Conservation (phyloP, 441 rosid species). For the Omphalea diandra region DNA sequence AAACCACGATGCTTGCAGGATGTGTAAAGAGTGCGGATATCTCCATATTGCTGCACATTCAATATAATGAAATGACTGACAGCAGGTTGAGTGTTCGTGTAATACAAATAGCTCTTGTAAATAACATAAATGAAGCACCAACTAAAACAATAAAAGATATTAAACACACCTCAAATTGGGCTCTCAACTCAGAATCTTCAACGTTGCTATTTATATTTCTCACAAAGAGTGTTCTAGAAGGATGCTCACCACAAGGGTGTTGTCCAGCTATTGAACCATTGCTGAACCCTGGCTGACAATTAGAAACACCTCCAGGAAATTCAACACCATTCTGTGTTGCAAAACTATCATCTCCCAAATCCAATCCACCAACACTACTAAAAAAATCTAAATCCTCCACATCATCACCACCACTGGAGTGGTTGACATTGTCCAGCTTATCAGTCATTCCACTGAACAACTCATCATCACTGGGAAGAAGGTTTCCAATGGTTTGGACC, state of each 20-base stretch:
- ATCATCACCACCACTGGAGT: constrained; percentile 40
- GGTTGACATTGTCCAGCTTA: constrained; percentile 33
- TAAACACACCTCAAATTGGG: constrained; percentile 50
- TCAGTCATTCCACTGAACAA: constrained; percentile 61
- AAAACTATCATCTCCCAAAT: constrained; percentile 52
- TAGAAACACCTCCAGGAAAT: constrained; percentile 33
- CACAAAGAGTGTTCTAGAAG: constrained; percentile 63
- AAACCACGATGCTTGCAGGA: constrained; percentile 63
- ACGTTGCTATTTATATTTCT: constrained; percentile 56
- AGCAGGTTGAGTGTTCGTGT: constrained; percentile 1
- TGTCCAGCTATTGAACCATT: constrained; percentile 38
- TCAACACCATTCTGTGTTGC: constrained; percentile 32
- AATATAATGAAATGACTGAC: constrained; percentile 19
- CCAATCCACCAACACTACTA: constrained; percentile 70
- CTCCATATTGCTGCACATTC: constrained; percentile 54
- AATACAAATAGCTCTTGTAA: constrained; percentile 4
- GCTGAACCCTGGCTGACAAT: constrained; percentile 29
- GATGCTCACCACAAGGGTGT: constrained; percentile 47
- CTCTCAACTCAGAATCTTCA: constrained; percentile 61
- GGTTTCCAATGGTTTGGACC: constrained; percentile 70
- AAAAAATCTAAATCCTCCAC: constrained; percentile 64
- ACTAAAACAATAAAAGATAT: constrained; percentile 13
- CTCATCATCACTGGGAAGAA: constrained; percentile 69
- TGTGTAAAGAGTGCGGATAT: constrained; percentile 45
- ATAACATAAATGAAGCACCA: constrained; percentile 4